Base-by-base conservation (phyloP, 306 rosid genomes). In the Medicago truncatula region DNA sequence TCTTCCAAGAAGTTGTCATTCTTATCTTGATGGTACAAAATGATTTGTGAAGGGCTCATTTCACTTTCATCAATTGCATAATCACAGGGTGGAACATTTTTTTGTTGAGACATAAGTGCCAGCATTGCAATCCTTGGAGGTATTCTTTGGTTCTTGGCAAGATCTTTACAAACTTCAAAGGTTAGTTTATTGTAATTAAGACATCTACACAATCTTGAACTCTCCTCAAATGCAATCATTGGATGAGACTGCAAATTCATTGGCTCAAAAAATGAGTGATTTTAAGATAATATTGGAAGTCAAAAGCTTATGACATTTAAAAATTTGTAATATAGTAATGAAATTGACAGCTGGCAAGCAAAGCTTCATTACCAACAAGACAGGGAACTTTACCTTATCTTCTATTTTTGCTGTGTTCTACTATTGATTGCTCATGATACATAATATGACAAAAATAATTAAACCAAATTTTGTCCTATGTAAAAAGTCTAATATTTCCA, bases 121-220 rank as follows among this genome's bases (percentile, higher is more conserved):
- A 87, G 78, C 71, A 93, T 77, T 5, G 98, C 85, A 36, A 86
- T 61, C 76, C 80, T 81, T 31, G 98, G 96, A 58, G 96, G 95
- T 83, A 89, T 89, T 86, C 84, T 89, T 0, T 87, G 98, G 62
- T 86, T 93, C 78, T 90, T 90, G 17, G 98, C 94, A 3, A 93
- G 86, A 49, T 89, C 91, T 38, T 87, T 92, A 38, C 90, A 86
- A n/a, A 70, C 80, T 78, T 83, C 92, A 28, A 90, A 78, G 71
- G 90, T 85, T 52, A 92, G 86, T 83, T 90, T 93, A 38, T 82
- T 76, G 58, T 87, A 89, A 43, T 90, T 86, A 15, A 93, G 73
- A 79, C 96, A 87, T 86, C 90, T 76, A 43, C 98, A 90, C 73
- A 93, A 50, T 73, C 81, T 90, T 67, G 96, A 84, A 28, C 90